These are phyloP conservation scores for Komagataella phaffii DNA, from an alignment of 805 yeast genomes.

Conservation along the genomic window DNA sequence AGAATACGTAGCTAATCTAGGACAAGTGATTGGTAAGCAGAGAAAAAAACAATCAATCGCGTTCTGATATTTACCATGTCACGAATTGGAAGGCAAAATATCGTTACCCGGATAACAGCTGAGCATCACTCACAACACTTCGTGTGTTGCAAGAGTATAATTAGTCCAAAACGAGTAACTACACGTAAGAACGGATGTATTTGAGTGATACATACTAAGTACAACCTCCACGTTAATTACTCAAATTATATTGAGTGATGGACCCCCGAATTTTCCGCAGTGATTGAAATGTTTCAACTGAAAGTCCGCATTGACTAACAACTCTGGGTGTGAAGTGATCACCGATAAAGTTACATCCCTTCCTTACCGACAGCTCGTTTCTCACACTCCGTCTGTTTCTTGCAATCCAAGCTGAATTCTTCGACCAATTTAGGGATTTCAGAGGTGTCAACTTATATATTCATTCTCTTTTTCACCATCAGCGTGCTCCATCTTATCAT, in stretches of 20 bases:
- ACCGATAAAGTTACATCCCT: too few relatives aligned
- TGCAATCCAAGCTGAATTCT: not conserved
- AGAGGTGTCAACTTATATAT: too few relatives aligned
- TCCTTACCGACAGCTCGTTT: too few relatives aligned
- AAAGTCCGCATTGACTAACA: not conserved
- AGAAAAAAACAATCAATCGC: not conserved
- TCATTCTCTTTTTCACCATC: not conserved
- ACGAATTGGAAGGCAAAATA: not conserved
- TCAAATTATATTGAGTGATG: not conserved
- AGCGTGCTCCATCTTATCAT: not conserved
- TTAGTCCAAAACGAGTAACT: not conserved
- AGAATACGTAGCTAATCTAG: too few relatives aligned
- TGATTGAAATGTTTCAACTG: not conserved
- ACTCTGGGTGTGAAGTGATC: too few relatives aligned
- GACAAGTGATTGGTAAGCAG: not conserved
- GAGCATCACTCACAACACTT: not conserved
- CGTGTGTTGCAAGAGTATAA: not conserved
- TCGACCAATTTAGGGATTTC: too few relatives aligned
- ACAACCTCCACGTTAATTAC: not conserved
- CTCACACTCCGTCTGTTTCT: not conserved
- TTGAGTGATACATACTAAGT: not conserved
- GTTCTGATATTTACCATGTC: not conserved
- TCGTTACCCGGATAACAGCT: not conserved
- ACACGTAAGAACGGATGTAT: not conserved
- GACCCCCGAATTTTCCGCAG: not conserved